Evolutionary conservation across 768 basidiomycete genomes (phyloP).

Genomic region (Auricularia sp.): DNA sequence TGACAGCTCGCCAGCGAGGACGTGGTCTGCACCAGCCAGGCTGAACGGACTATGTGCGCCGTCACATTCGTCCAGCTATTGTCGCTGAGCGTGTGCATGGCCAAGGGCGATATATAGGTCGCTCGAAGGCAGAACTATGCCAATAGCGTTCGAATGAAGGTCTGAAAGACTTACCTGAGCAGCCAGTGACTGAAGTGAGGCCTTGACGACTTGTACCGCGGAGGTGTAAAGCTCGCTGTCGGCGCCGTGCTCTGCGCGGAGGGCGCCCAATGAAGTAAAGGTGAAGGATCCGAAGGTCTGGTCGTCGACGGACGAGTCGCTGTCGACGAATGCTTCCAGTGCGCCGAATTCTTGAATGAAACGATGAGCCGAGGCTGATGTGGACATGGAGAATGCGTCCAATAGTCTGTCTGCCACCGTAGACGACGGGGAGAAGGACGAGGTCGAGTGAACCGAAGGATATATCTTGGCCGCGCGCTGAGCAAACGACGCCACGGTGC

Average conservation of each 20-base stretch:
- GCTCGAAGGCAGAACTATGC: too few species aligned
- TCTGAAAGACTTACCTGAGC: background rate
- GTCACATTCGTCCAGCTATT: too few species aligned
- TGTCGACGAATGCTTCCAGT: constrained; percentile 43
- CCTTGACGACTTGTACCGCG: constrained; percentile 37
- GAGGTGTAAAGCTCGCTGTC: constrained; percentile 45
- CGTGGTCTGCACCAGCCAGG: too few species aligned
- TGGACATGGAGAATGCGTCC: background rate
- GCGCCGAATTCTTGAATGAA: constrained; percentile 37
- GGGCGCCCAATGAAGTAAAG: constrained; percentile 34
- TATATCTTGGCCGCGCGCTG: background rate
- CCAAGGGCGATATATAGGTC: too few species aligned
- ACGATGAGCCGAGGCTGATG: background rate
- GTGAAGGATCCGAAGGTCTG: constrained; percentile 54
- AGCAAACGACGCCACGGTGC: background rate
- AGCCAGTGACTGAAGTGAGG: constrained; percentile 34
- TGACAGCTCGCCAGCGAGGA: too few species aligned
- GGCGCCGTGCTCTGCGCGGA: constrained; percentile 38
- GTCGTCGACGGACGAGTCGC: constrained; percentile 29
- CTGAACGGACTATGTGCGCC: too few species aligned
- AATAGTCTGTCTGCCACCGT: background rate
- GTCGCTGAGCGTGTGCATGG: too few species aligned
- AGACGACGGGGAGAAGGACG: background rate
- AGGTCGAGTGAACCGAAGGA: background rate
- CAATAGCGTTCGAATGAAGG: too few species aligned